Evolutionary conservation across 768 basidiomycete species (phyloP), one percentile per base, ranked within the genome.

Genomic region (Boletus patriciae): DNA sequence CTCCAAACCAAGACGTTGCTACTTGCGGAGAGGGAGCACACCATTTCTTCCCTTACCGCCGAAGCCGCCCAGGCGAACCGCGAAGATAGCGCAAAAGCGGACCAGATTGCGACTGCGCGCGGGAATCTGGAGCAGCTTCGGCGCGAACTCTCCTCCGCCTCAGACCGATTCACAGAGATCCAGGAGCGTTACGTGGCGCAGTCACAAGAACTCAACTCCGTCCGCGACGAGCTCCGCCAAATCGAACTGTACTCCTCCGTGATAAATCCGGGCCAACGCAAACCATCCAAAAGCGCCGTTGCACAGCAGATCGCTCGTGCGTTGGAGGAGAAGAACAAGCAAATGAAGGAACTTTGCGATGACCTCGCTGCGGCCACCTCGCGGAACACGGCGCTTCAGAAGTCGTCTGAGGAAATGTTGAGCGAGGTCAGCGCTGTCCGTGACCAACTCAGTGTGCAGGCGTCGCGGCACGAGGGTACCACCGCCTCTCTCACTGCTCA

Each of bases 301-400:
- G 10, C 48, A 9, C 7, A 47, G 19, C 23, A 29, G 10, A 45
- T 60, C n/a, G 23, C 34, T 18, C 2, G 1, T 15, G 47, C 31
- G 3, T 9, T 53, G 46, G 19, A 48, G 19, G 23, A 50, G 21
- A 59, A 50, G 43, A 31, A 50, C 8, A 29, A 48, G 13, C 10
- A 44, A n/a, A 44, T 60, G 21, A 29, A 34, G 10, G 41, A 50
- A n/a, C 61, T 61, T 53, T 48, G 52, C 36, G 19, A 11, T 12
- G 44, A 47, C 16, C 45, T 61, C 13, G 31, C 15, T 3, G 19
- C 2, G 2, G 27, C 44, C 13, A 52, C 48, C 15, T 42, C 59
- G 50, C 48, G 44, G 44, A 50, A 53, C 6, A 34, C 40, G 1
- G 47, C 49, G n/a, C 40, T 61, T 25, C 50, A 56, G 43, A 52